phyloP scores from a whole-genome alignment of 345 rosid genomes.

The Schrenkiella parvula region DNA sequence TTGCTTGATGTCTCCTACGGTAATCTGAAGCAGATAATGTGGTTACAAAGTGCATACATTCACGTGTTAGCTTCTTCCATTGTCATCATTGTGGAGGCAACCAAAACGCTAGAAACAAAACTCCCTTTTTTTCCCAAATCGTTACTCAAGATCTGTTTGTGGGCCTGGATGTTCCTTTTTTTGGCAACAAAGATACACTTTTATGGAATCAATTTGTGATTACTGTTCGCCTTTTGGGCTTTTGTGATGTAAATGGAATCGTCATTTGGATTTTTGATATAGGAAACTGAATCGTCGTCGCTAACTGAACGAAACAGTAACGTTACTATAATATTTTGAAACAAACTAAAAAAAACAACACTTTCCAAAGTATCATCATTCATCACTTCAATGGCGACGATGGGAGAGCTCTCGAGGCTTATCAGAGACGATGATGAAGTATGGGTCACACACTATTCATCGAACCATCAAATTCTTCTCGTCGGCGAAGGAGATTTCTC shows the following conservation, averaged over 20 bases:
- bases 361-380: not conserved
- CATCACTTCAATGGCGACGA: not conserved
- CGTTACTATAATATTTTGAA: not conserved
- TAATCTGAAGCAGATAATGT: constrained; percentile 33
- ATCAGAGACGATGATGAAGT: constrained; percentile 4
- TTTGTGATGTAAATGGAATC: not conserved
- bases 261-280: not conserved
- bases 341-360: not conserved
- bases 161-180: too few relatives aligned
- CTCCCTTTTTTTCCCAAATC: too few relatives aligned
- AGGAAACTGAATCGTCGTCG: not conserved
- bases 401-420: not conserved
- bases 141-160: too few relatives aligned
- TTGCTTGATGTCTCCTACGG: not conserved
- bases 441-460: constrained; percentile 45
- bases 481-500: constrained; percentile 80
- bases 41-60: constrained; percentile 32
- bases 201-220: too few relatives aligned
- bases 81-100: not conserved
- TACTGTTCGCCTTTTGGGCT: too few relatives aligned
- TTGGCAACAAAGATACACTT: too few relatives aligned
- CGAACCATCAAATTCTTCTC: constrained; percentile 41
- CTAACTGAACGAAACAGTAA: not conserved
- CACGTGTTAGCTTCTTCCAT: too few relatives aligned
- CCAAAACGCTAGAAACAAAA: too few relatives aligned